phyloP scores from a whole-genome alignment of 352 stramenopile genomes.

The Phytophthora aleatoria region DNA sequence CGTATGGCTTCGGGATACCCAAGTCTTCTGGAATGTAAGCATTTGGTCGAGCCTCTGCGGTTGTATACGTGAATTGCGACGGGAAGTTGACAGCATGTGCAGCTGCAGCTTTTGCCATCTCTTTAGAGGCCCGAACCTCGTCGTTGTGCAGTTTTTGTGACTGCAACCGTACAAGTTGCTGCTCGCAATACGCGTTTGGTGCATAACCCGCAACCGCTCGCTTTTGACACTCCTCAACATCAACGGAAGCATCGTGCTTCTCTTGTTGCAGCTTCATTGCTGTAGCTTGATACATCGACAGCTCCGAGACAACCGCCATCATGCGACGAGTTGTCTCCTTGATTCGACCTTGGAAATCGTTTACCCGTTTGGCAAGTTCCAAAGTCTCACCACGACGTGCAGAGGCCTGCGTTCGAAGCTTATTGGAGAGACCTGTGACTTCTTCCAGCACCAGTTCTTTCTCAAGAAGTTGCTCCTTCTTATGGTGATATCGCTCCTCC shows the following conservation, averaged over 20 bases:
- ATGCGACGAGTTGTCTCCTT: conserved; percentile 93
- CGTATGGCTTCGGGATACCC: conserved; percentile 94
- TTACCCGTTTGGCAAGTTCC: conserved; percentile 89
- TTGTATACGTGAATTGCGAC: conserved; percentile 85
- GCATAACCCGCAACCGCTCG: conserved; percentile 65
- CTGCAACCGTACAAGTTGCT: conserved; percentile 71
- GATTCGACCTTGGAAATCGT: conserved; percentile 90
- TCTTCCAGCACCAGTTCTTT: conserved; percentile 96
- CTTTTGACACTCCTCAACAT: conserved; percentile 70
- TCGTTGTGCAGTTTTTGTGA: conserved; percentile 57
- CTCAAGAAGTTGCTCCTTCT: conserved; percentile 94
- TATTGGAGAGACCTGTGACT: conserved; percentile 87
- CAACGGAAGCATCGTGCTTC: conserved; percentile 74
- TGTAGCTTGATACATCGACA: conserved; percentile 96
- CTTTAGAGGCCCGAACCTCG: conserved; percentile 48
- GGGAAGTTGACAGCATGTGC: conserved; percentile 67
- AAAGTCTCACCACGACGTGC: conserved; percentile 79
- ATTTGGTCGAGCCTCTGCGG: conserved; percentile 91
- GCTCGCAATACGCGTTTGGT: conserved; percentile 80
- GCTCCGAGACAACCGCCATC: conserved; percentile 94
- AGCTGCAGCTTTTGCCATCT: conserved; percentile 43
- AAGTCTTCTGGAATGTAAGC: conserved; percentile 94
- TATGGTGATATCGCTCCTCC: conserved; percentile 87
- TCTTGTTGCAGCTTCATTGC: conserved; percentile 94
- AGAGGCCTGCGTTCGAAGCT: conserved; percentile 80